Percentiles rank a stretch among this genome's conserved stretches.
Evolutionary conservation across 257 asterid species (phyloP).

Genomic region (Solanum verrucosum): DNA sequence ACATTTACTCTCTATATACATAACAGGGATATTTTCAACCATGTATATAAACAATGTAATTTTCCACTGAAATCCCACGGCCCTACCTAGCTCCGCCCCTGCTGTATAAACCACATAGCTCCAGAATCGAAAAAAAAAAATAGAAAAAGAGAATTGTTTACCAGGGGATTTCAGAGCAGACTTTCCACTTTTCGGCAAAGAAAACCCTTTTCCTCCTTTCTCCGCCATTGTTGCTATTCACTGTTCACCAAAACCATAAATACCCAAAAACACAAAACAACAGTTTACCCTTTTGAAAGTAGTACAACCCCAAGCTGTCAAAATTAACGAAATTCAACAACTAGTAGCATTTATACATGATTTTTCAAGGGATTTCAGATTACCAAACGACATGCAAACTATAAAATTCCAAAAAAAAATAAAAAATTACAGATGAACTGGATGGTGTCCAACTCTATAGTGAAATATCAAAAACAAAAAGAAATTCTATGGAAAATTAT

Average conservation of each 20-base stretch:
- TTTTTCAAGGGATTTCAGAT: background rate
- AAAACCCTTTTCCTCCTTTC: conserved; percentile 31
- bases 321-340: background rate
- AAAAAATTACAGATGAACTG: background rate
- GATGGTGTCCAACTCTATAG: background rate
- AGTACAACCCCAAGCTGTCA: background rate
- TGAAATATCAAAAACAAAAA: background rate
- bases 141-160: background rate
- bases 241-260: background rate
- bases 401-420: background rate
- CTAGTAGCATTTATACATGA: background rate
- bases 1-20: background rate
- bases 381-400: background rate
- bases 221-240: conserved; percentile 16
- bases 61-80: background rate
- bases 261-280: background rate
- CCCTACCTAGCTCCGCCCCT: background rate
- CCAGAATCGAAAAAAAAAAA: background rate
- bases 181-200: conserved; percentile 14
- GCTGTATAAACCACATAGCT: background rate
- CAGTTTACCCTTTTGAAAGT: background rate
- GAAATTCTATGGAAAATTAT: background rate
- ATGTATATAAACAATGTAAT: background rate
- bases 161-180: conserved; percentile 12
- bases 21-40: background rate